Evolutionary conservation across 2,329 filamentous ascomycete species (phyloP).

Genomic region (Fusarium burgessii): DNA sequence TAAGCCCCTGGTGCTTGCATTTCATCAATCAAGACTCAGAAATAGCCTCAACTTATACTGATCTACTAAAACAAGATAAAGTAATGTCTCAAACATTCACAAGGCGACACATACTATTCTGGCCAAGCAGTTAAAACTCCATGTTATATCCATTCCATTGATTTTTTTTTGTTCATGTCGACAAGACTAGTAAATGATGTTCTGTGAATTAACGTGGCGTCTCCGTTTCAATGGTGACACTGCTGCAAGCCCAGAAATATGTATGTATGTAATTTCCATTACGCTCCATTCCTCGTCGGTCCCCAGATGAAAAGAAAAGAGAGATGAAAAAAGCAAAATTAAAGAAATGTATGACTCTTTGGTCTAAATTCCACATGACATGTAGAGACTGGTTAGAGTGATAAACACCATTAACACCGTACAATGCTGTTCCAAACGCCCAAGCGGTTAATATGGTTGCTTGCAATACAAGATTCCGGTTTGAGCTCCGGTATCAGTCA

Average conservation of each 20-base stretch:
- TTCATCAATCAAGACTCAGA: background rate
- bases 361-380: slow-evolving; percentile 53
- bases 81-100: slow-evolving; percentile 16
- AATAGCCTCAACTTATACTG: background rate
- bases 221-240: slow-evolving; percentile 23
- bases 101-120: background rate
- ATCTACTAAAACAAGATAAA: background rate
- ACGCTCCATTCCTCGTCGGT: slow-evolving; percentile 24
- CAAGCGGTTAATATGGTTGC: slow-evolving; percentile 60
- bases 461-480: slow-evolving; percentile 62
- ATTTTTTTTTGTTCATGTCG: slow-evolving; percentile 29
- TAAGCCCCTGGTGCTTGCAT: slow-evolving; percentile 20
- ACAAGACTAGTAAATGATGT: slow-evolving; percentile 25
- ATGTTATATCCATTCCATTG: slow-evolving; percentile 32
- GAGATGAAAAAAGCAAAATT: slow-evolving; percentile 46
- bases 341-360: slow-evolving; percentile 54
- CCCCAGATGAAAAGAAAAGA: slow-evolving; percentile 46
- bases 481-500: slow-evolving; percentile 40
- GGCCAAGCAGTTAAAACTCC: slow-evolving; percentile 4
- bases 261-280: slow-evolving; percentile 29
- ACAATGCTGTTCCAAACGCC: slow-evolving; percentile 71
- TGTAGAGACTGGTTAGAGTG: slow-evolving; percentile 53
- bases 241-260: slow-evolving; percentile 35
- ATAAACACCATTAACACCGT: slow-evolving; percentile 67
- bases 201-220: slow-evolving; percentile 41